Evolutionary conservation across 768 basidiomycete genomes (phyloP), one percentile per base, ranked within the genome.

Genomic region (Filobasidium floriforme): DNA sequence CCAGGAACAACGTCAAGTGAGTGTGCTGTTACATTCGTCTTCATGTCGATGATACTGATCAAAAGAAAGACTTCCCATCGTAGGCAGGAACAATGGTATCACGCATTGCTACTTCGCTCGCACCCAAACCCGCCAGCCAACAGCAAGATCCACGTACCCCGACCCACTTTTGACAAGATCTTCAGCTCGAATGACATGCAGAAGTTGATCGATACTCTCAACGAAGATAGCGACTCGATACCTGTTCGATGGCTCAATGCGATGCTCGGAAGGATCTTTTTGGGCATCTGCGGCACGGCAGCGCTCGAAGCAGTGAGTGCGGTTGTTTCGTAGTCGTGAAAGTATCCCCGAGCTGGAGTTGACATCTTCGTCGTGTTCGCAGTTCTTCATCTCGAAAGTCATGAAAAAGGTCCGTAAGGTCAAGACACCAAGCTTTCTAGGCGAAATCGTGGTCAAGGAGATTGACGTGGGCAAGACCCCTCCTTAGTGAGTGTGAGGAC

Each of bases 191-290:
- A 82, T 11, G 90, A 96, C 76, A 94, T 97, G 91, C 82, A 85
- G 63, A 81, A 84, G 69, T 84, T 98, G 46, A 87, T 97, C 66
- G 81, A 86, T 18, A 89, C 87, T 7, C 82, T 99, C 67, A 96
- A 98, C 80, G 85, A 88, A 71, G 90, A 92, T 75, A 89, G 96
- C 1, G 94, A 99, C 76, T 88, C 92, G 68, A 92, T 97, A 66
- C 93, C 92, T 1, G 91, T 92, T 85, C 88, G 94, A 4, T 99
- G 96, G 96, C 81, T 97, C 59, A 99, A 99, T 74, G 96, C 92
- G 0, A 81, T 98, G 63, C 80, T 98, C 67, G 96, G 93, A 2
- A 87, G 96, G 22, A 74, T 97, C 14, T 97, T 97, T 82, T 90
- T 94, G 80, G 88, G 88, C 70, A 86, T 89, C 75, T 94, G 96